Evolutionary conservation across 1,284 basidiomycete genomes (phyloP), one percentile per base, ranked within the genome.

Genomic region (Ustilago trichophora): DNA sequence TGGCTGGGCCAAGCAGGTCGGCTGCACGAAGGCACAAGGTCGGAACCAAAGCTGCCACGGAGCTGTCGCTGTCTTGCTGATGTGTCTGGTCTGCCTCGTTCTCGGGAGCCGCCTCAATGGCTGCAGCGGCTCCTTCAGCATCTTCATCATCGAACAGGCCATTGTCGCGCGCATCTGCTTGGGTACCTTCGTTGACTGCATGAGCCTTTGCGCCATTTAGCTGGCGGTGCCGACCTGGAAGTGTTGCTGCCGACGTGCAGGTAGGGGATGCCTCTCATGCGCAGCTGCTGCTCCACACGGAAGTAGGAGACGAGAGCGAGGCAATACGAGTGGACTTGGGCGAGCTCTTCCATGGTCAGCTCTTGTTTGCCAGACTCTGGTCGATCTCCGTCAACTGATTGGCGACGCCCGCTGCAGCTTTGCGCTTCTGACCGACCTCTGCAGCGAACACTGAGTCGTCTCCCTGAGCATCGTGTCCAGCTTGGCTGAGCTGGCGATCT

Each of bases 241-340:
- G 70, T 42, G 13, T 63, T 83, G n/a, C 89, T 88, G 71, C 87
- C 88, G 71, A 92, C 88, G 47, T 90, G 87, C 2, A 85, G 87
- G 76, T 89, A 93, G 0, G 90, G 88, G 53, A 96, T 92, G 12
- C 85, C 86, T 15, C 90, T 88, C 27, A 87, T 82, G 79, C 92
- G 92, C 77, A 97, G 87, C 81, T 95, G 93, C 52, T 88, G 85
- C 80, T 96, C 92, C 48, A 97, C 88, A 72, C 89, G 91, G 60
- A 88, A 89, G 78, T 92, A 91, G 15, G 91, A 89, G n/a, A 94
- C 90, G 8, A 93, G 89, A 9, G 92, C 93, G 74, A 91, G 93
- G 72, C 19, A 67, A 49, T 78, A 77, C 26, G 63, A 65, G 38
- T 78, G 74, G 9, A 76, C 34, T 11, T 50, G 45, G 16, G 63